These are phyloP conservation scores for Salisapilia sapeloensis DNA, from an alignment of 352 stramenopile species.

Conservation along the genomic window DNA sequence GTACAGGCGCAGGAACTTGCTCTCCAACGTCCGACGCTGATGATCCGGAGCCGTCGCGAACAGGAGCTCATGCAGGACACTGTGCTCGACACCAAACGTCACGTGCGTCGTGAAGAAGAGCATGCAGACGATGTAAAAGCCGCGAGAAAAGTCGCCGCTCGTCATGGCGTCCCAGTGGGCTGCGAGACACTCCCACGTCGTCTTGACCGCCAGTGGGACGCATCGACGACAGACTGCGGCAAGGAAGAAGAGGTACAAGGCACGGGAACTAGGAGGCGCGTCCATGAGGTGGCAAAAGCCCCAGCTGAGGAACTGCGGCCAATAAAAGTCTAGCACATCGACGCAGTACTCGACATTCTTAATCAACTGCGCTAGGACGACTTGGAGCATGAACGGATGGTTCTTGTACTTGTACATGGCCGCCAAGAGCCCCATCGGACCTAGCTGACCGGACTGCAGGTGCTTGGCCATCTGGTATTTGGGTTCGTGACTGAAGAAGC, in stretches of 20 bases:
- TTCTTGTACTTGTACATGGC: conserved; percentile 52
- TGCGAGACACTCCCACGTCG: conserved; percentile 46
- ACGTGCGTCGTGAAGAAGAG: conserved; percentile 46
- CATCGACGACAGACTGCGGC: conserved; percentile 26
- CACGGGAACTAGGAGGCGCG: conserved; percentile 28
- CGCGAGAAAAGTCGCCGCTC: conserved; percentile 15
- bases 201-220: conserved; percentile 33
- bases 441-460: conserved; percentile 18
- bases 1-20: conserved; percentile 16
- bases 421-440: conserved; percentile 27
- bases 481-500: conserved; percentile 28
- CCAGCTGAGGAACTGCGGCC: conserved; percentile 52
- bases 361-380: conserved; percentile 39
- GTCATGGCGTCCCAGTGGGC: conserved; percentile 42
- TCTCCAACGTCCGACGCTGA: conserved; percentile 21
- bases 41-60: conserved; percentile 19
- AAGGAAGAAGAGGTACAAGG: conserved; percentile 48
- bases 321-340: conserved; percentile 50
- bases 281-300: conserved; percentile 25
- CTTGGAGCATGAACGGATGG: conserved; percentile 49
- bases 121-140: conserved; percentile 32
- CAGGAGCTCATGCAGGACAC: conserved; percentile 21
- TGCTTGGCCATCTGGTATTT: conserved; percentile 21
- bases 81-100: conserved; percentile 25
- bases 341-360: conserved; percentile 33